Evolutionary conservation across 1,284 basidiomycete species (phyloP).

Genomic region (Fomitopsis betulina): DNA sequence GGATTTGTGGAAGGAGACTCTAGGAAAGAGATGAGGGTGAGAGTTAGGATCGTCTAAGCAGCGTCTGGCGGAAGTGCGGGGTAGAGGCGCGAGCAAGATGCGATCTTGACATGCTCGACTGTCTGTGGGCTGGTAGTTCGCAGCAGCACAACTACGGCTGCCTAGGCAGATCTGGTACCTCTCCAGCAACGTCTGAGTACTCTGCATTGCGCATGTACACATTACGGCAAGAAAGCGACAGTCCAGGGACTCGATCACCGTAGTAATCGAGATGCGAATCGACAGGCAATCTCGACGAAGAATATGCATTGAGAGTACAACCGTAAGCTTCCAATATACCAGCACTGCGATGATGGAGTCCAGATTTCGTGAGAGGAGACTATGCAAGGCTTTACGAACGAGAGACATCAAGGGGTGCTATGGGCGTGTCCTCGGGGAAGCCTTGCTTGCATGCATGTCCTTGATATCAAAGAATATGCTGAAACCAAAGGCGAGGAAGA

Average conservation of each 20-base stretch:
- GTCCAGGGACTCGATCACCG: background rate
- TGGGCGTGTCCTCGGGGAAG: constrained; percentile 39
- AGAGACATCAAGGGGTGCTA: constrained; percentile 11
- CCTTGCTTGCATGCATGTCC: constrained; percentile 55
- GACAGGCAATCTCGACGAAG: background rate
- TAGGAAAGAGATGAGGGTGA: background rate
- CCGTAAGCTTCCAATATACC: background rate
- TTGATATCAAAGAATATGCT: constrained; percentile 62
- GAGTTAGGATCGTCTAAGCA: background rate
- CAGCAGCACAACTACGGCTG: background rate
- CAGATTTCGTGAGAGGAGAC: background rate
- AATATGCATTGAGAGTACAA: background rate
- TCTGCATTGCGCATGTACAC: no score
- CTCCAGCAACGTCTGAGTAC: no score
- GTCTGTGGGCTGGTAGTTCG: background rate
- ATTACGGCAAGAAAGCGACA: no score
- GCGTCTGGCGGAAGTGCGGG: background rate
- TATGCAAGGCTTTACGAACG: no score
- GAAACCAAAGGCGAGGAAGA: constrained; percentile 49
- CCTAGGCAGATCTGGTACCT: background rate
- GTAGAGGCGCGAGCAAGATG: background rate
- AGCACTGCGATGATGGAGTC: constrained; percentile 1
- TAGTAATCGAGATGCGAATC: background rate
- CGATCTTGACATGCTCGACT: background rate
- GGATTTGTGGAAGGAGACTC: background rate